These are phyloP conservation scores for Penicillium occitanis DNA, from an alignment of 2,329 filamentous ascomycete genomes.

Conservation along the genomic window DNA sequence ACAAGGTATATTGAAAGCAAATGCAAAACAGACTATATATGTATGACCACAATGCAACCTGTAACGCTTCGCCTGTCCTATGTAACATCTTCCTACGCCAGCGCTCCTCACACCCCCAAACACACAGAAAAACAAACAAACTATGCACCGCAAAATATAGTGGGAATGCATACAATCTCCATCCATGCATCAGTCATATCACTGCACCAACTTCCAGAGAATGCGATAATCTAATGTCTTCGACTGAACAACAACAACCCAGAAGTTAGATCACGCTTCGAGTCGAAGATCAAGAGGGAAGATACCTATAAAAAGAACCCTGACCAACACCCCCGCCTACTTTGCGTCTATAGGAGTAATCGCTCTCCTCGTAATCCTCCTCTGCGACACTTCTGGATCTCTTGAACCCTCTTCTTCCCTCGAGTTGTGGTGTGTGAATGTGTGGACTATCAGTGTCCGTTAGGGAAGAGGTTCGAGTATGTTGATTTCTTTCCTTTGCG, in stretches of 20 bases:
- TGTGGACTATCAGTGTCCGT: conserved; percentile 10
- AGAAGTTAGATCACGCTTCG: neutral
- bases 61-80: neutral
- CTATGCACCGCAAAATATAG: neutral
- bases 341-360: conserved; percentile 2
- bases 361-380: conserved; percentile 3
- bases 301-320: conserved; percentile 17
- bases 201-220: neutral
- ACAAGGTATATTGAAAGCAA: neutral
- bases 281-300: neutral
- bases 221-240: neutral
- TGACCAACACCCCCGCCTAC: neutral
- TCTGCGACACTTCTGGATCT: conserved; percentile 13
- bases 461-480: conserved; percentile 13
- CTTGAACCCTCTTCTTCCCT: conserved; percentile 5
- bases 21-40: neutral
- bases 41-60: neutral
- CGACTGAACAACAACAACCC: neutral
- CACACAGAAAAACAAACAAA: neutral
- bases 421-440: neutral
- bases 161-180: neutral
- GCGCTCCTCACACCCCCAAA: neutral
- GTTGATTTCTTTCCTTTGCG: neutral
- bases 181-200: neutral
- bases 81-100: neutral